Conservation (phyloP, 257 asterid genomes). For the Solanum phureja region DNA sequence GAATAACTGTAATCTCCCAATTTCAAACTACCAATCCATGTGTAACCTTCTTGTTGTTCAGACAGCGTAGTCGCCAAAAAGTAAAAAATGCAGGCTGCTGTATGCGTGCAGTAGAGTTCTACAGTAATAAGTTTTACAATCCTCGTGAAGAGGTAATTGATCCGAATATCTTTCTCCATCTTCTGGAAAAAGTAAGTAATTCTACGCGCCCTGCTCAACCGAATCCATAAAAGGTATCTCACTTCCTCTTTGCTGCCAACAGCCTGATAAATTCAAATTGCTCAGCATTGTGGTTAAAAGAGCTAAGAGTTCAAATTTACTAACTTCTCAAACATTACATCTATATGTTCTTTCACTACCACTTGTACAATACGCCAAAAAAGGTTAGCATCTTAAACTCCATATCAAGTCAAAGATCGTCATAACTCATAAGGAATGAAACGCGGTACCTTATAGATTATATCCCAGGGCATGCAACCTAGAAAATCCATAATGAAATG, state of each 20-base stretch:
- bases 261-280: slow-evolving; percentile 24
- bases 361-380: background rate
- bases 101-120: slow-evolving; percentile 85
- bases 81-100: slow-evolving; percentile 95
- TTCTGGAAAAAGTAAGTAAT: slow-evolving; percentile 42
- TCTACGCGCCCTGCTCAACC: slow-evolving; percentile 77
- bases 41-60: slow-evolving; percentile 64
- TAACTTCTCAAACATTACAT: background rate
- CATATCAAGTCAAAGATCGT: background rate
- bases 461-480: slow-evolving; percentile 67
- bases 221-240: slow-evolving; percentile 74
- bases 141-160: slow-evolving; percentile 76
- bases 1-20: slow-evolving; percentile 71
- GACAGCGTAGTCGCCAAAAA: slow-evolving; percentile 85
- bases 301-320: background rate
- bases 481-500: slow-evolving; percentile 46
- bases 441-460: slow-evolving; percentile 39
- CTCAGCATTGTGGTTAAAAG: background rate
- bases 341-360: background rate
- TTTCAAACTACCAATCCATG: slow-evolving; percentile 94
- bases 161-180: slow-evolving; percentile 85
- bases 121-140: slow-evolving; percentile 70
- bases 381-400: background rate
- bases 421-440: background rate
- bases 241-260: slow-evolving; percentile 57